Evolutionary conservation across 129 eudicot species (phyloP).

Genomic region (Artemisia tridentata): DNA sequence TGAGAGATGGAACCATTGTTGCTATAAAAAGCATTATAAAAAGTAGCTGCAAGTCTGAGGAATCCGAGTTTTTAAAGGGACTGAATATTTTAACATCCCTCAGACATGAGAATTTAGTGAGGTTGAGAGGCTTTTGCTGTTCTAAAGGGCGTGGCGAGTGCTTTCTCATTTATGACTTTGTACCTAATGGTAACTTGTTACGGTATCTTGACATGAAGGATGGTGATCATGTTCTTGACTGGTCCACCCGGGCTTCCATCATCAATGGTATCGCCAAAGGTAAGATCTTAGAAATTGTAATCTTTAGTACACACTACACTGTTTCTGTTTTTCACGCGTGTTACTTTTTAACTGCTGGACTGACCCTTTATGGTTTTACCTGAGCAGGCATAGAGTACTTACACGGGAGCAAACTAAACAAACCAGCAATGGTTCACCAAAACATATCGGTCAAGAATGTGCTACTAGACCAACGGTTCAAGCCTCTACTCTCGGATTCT

Average conservation of each 20-base stretch:
- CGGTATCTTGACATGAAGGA: conserved; percentile 70
- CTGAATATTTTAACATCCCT: conserved; percentile 63
- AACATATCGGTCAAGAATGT: conserved; percentile 85
- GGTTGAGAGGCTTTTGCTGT: conserved; percentile 90
- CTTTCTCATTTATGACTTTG: conserved; percentile 80
- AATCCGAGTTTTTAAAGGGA: conserved; percentile 86
- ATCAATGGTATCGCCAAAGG: conserved; percentile 92
- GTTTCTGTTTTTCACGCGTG: too few species aligned
- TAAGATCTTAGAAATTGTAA: conserved; percentile 28
- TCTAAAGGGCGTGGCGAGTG: conserved; percentile 93
- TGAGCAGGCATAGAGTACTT: conserved; percentile 77
- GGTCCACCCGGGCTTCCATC: conserved; percentile 80
- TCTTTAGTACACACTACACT: too few species aligned
- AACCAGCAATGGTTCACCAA: conserved; percentile 74
- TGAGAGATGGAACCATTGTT: conserved; percentile 87
- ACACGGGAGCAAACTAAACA: conserved; percentile 63
- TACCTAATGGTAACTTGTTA: conserved; percentile 74
- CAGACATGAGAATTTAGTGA: conserved; percentile 75
- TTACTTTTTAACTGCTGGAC: too few species aligned
- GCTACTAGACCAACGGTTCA: conserved; percentile 58
- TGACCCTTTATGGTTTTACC: too few species aligned
- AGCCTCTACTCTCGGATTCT: conserved; percentile 75
- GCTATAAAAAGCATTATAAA: conserved; percentile 76
- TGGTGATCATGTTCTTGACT: conserved; percentile 62
- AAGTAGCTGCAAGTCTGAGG: conserved; percentile 91